These are phyloP conservation scores for Lagenidium giganteum DNA, from an alignment of 352 stramenopile genomes.

Conservation along the genomic window DNA sequence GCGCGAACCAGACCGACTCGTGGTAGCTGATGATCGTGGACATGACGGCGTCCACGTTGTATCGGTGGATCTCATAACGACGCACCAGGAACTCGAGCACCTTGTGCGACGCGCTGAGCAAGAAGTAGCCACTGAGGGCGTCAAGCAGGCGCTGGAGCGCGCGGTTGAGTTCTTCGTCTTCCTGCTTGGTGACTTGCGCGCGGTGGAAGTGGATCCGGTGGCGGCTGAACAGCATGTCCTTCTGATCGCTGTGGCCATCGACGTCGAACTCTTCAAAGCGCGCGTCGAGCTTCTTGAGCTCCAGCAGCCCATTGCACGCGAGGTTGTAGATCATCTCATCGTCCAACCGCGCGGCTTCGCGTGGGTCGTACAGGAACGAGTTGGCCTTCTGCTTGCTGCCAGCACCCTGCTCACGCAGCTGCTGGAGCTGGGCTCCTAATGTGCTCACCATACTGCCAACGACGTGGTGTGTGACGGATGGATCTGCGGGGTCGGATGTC, in stretches of 20 bases:
- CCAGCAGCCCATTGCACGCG: conserved; percentile 74
- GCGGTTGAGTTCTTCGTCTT: conserved; percentile 59
- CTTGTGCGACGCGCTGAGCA: conserved; percentile 76
- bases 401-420: conserved; percentile 68
- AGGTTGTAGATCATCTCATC: conserved; percentile 84
- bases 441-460: conserved; percentile 57
- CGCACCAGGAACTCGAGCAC: conserved; percentile 88
- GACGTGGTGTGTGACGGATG: no score
- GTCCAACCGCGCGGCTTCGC: conserved; percentile 75
- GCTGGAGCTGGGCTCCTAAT: conserved; percentile 73
- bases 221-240: conserved; percentile 59
- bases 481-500: no score
- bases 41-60: conserved; percentile 85
- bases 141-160: conserved; percentile 70
- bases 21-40: conserved; percentile 80
- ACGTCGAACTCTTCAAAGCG: conserved; percentile 61
- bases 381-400: conserved; percentile 78
- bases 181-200: conserved; percentile 45
- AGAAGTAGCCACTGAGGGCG: conserved; percentile 79
- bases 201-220: conserved; percentile 82
- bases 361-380: conserved; percentile 83
- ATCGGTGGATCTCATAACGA: conserved; percentile 83
- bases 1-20: conserved; percentile 79
- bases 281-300: conserved; percentile 75
- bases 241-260: no score